These are phyloP conservation scores for Hericium erinaceus DNA, from an alignment of 768 basidiomycete species.

Conservation along the genomic window DNA sequence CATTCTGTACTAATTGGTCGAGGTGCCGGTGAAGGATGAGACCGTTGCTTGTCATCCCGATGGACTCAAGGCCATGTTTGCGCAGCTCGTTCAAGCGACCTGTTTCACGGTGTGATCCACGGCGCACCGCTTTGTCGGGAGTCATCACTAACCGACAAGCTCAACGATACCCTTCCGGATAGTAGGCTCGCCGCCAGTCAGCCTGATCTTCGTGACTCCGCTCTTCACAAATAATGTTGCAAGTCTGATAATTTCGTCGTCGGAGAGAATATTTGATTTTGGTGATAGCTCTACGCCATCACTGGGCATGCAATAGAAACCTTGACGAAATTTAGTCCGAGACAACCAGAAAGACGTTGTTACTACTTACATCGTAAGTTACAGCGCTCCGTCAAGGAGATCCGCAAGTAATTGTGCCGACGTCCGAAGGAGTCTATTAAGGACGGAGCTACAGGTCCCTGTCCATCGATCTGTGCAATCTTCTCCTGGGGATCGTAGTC, in stretches of 20 bases:
- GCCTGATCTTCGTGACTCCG: slow-evolving; percentile 79
- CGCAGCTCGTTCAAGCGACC: slow-evolving; percentile 57
- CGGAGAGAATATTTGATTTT: slow-evolving; percentile 54
- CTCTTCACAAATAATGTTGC: slow-evolving; percentile 69
- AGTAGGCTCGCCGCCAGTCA: slow-evolving; percentile 87
- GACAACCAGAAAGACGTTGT: background rate
- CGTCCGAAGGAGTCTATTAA: slow-evolving; percentile 2
- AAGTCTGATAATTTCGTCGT: slow-evolving; percentile 66
- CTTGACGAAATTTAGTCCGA: slow-evolving; percentile 28
- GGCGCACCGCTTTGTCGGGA: slow-evolving; percentile 2
- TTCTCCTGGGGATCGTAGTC: background rate
- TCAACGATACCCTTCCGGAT: slow-evolving; percentile 66
- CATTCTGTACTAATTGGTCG: slow-evolving; percentile 55
- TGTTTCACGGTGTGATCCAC: slow-evolving; percentile 18
- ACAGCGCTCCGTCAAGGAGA: slow-evolving; percentile 1
- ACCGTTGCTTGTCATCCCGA: slow-evolving; percentile 85
- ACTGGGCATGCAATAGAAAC: slow-evolving; percentile 88
- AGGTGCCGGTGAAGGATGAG: slow-evolving; percentile 66
- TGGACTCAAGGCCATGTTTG: slow-evolving; percentile 51
- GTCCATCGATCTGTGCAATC: background rate
- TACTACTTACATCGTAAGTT: slow-evolving; percentile 3
- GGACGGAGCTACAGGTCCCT: background rate
- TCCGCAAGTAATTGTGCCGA: slow-evolving; percentile 3
- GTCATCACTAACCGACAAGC: slow-evolving; percentile 46
- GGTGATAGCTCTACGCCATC: slow-evolving; percentile 74